Evolutionary conservation across 1,284 basidiomycete genomes (phyloP).

Genomic region (Tilletia indica): DNA sequence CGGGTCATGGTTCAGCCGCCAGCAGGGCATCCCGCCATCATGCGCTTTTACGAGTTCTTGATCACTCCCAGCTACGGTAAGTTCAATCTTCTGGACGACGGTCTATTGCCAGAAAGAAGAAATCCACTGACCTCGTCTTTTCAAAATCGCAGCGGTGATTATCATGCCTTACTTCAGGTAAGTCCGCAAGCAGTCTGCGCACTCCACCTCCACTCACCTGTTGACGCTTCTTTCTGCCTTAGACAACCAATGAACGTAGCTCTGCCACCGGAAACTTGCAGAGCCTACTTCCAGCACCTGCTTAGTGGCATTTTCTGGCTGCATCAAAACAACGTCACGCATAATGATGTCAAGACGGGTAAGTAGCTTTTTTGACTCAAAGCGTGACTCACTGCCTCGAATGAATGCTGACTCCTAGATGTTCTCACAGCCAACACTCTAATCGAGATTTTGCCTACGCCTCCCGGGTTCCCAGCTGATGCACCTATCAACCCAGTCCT

Average conservation of each 20-base stretch:
- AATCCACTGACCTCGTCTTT: neutral
- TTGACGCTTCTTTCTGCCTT: conserved; percentile 18
- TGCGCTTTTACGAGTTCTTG: conserved; percentile 40
- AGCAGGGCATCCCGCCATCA: conserved; percentile 38
- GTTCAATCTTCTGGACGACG: neutral
- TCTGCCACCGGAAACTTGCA: conserved; percentile 32
- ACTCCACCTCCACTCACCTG: too few relatives aligned
- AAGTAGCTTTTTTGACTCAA: conserved; percentile 20
- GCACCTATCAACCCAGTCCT: conserved; percentile 20
- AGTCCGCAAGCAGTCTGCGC: neutral
- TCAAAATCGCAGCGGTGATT: conserved; percentile 20
- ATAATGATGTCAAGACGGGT: conserved; percentile 47
- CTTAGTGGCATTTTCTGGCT: conserved; percentile 42
- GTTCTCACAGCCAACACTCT: conserved; percentile 21
- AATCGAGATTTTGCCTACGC: conserved; percentile 21
- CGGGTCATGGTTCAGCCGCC: conserved; percentile 20
- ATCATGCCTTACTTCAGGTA: conserved; percentile 35
- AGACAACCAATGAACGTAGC: conserved; percentile 45
- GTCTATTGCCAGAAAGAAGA: too few relatives aligned
- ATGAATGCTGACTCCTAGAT: neutral
- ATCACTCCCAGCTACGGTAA: conserved; percentile 33
- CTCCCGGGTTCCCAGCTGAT: conserved; percentile 18
- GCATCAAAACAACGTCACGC: conserved; percentile 37
- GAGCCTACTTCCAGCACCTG: conserved; percentile 40
- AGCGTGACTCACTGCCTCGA: neutral